Evolutionary conservation across 208 protist genomes (phyloP).

Genomic region (Kentomonas sorsogonicus): DNA sequence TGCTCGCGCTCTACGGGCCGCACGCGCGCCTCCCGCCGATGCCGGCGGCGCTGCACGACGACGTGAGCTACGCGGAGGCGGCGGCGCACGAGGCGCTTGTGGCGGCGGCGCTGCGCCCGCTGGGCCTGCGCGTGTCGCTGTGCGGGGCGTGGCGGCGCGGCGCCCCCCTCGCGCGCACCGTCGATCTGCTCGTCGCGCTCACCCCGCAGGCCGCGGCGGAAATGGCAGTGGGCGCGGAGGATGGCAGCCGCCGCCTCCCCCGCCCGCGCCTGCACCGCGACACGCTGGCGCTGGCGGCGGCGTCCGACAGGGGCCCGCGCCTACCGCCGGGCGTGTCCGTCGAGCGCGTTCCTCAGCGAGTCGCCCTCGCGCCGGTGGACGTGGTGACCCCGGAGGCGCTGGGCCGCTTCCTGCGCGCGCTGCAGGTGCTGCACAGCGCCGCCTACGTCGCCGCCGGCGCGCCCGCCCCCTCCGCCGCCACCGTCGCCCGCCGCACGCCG

Average conservation of each 20-base stretch:
- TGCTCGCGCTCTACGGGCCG: constrained; percentile 34
- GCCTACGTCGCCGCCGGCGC: constrained; percentile 36
- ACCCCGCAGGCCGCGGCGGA: constrained; percentile 18
- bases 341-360: too few relatives aligned
- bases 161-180: constrained; percentile 27
- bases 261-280: neutral
- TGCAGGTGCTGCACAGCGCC: constrained; percentile 26
- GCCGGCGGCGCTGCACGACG: constrained; percentile 17
- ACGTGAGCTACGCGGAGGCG: constrained; percentile 54
- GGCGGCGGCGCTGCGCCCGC: constrained; percentile 23
- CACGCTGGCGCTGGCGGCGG: neutral
- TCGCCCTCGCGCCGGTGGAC: constrained; percentile 18
- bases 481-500: constrained; percentile 1
- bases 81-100: constrained; percentile 32
- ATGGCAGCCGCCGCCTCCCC: neutral
- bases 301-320: neutral
- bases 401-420: constrained; percentile 32
- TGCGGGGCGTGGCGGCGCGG: constrained; percentile 40
- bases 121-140: constrained; percentile 39
- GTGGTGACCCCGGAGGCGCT: constrained; percentile 10
- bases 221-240: constrained; percentile 16
- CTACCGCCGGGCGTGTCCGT: neutral
- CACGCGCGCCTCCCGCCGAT: constrained; percentile 19
- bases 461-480: constrained; percentile 4
- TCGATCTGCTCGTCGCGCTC: constrained; percentile 36